phyloP scores from a whole-genome alignment of 768 basidiomycete species.

The Tricholoma saponaceum region DNA sequence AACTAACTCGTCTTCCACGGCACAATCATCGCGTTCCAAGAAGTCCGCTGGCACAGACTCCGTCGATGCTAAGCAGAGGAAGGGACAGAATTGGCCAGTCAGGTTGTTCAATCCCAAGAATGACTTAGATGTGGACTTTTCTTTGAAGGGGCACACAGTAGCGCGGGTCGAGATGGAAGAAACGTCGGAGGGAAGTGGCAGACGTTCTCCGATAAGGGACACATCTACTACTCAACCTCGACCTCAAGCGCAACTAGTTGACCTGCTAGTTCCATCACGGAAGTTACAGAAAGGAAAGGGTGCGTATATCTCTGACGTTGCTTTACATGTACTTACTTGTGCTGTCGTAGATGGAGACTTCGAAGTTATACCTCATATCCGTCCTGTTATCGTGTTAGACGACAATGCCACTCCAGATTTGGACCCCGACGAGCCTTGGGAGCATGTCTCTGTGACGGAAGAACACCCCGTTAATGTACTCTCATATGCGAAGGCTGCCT shows the following conservation, averaged over 20 bases:
- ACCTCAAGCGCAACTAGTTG: constrained; percentile 13
- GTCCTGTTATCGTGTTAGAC: constrained; percentile 55
- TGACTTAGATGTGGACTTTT: neutral
- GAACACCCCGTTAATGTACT: constrained; percentile 26
- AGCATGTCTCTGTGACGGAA: constrained; percentile 42
- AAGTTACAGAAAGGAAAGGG: constrained; percentile 41
- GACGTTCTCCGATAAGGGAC: neutral
- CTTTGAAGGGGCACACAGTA: neutral
- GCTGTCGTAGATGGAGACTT: constrained; percentile 42
- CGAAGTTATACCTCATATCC: constrained; percentile 50
- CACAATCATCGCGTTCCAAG: neutral
- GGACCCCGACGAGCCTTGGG: constrained; percentile 55
- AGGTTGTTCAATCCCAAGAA: neutral
- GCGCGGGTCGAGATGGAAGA: constrained; percentile 3
- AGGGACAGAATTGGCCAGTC: neutral
- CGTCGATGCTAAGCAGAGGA: neutral
- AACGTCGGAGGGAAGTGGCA: constrained; percentile 12
- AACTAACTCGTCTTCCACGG: neutral
- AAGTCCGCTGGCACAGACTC: neutral
- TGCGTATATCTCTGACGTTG: constrained; percentile 20
- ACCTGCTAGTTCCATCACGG: constrained; percentile 25
- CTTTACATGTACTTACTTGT: neutral
- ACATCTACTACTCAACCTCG: constrained; percentile 1
- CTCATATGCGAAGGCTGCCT: constrained; percentile 40
- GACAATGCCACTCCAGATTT: constrained; percentile 38